phyloP scores from a whole-genome alignment of 345 rosid species.

The Raphanus sativus region DNA sequence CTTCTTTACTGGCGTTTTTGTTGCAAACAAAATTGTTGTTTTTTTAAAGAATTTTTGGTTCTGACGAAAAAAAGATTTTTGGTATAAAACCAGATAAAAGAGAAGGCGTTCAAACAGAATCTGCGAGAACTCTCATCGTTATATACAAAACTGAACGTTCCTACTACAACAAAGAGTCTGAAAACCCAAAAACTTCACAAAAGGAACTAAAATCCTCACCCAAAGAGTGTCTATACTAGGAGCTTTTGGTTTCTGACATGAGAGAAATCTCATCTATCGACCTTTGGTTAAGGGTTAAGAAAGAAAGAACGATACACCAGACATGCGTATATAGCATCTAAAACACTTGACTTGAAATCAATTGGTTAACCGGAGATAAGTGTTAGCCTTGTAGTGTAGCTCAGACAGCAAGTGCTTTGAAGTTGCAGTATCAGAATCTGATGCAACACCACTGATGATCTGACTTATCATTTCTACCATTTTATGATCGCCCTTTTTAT shows the following conservation, averaged over 20 bases:
- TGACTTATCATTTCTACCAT: conserved; percentile 43
- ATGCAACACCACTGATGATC: conserved; percentile 39
- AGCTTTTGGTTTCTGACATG: conserved; percentile 1
- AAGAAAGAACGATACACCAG: not conserved
- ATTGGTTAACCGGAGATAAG: conserved; percentile 38
- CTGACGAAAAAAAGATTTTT: not conserved
- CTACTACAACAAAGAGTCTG: not conserved
- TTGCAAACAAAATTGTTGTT: not conserved
- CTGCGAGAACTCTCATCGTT: not conserved
- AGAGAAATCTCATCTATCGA: conserved; percentile 2
- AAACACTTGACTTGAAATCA: conserved; percentile 22
- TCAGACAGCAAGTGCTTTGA: conserved; percentile 36
- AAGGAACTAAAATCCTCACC: not conserved
- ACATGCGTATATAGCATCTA: not conserved
- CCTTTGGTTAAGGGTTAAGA: not conserved
- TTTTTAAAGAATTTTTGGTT: not conserved
- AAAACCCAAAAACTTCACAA: not conserved
- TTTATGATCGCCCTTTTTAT: conserved; percentile 25
- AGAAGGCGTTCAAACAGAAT: not conserved
- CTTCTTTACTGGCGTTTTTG: too few relatives aligned
- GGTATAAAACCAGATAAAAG: not conserved
- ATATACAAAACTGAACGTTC: not conserved
- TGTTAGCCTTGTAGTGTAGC: conserved; percentile 54
- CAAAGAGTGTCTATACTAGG: not conserved
- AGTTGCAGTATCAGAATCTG: conserved; percentile 7